Conservation (phyloP, 345 rosid species). For the Pistacia vera region DNA sequence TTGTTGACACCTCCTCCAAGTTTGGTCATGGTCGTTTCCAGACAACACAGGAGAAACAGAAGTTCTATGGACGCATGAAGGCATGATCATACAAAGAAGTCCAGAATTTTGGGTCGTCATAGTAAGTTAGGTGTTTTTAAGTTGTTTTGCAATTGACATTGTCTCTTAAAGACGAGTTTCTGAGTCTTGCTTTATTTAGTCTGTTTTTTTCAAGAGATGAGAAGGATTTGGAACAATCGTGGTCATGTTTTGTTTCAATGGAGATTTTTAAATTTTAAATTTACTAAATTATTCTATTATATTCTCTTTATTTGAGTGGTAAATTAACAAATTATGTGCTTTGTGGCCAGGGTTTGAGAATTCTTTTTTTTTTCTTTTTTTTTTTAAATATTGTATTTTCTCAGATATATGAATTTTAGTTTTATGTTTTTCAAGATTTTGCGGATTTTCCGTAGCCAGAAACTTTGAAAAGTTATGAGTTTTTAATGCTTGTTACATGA, state of each 20-base stretch:
- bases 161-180: background rate
- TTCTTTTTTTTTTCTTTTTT: too few relatives aligned
- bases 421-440: too few relatives aligned
- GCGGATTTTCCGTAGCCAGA: too few relatives aligned
- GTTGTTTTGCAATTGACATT: background rate
- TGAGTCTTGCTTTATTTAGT: background rate
- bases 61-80: conserved; percentile 61
- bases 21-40: conserved; percentile 81
- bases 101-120: background rate
- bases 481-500: too few relatives aligned
- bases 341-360: too few relatives aligned
- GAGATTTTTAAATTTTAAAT: background rate
- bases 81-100: conserved; percentile 31
- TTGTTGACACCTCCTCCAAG: conserved; percentile 66
- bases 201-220: background rate
- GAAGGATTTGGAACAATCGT: background rate
- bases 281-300: too few relatives aligned
- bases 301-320: too few relatives aligned
- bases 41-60: conserved; percentile 65
- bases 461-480: too few relatives aligned
- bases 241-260: background rate
- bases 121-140: background rate
- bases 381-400: too few relatives aligned
- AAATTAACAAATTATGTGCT: too few relatives aligned
- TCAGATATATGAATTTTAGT: too few relatives aligned